phyloP scores from a whole-genome alignment of 1,139 yeast genomes.

The Geotrichum citri-aurantii region DNA sequence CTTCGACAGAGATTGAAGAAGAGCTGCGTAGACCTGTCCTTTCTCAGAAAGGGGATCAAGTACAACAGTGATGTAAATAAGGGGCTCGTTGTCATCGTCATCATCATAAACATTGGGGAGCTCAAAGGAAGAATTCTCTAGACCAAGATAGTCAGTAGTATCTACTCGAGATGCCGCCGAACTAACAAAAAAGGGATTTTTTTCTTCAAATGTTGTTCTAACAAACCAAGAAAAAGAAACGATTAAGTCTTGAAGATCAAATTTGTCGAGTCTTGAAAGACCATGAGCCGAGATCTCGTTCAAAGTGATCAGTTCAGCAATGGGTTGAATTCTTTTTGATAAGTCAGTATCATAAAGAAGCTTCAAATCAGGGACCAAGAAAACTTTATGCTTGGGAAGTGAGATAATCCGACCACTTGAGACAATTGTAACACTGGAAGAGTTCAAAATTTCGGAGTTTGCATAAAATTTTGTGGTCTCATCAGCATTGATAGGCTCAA shows the following conservation, averaged over 20 bases:
- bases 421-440: slow-evolving; percentile 17
- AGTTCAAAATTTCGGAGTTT: not conserved
- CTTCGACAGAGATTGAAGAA: slow-evolving; percentile 43
- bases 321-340: slow-evolving; percentile 24
- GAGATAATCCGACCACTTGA: slow-evolving; percentile 29
- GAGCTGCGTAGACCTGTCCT: slow-evolving; percentile 56
- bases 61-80: slow-evolving; percentile 48
- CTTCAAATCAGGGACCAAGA: slow-evolving; percentile 21
- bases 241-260: slow-evolving; percentile 26
- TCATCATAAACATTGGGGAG: slow-evolving; percentile 19
- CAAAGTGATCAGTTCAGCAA: slow-evolving; percentile 18
- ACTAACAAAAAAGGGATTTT: slow-evolving; percentile 17
- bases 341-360: slow-evolving; percentile 29
- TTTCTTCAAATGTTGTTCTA: slow-evolving; percentile 21
- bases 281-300: not conserved
- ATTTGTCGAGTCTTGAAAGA: slow-evolving; percentile 9
- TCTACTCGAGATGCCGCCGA: slow-evolving; percentile 17
- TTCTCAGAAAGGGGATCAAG: slow-evolving; percentile 67
- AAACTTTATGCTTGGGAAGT: slow-evolving; percentile 10
- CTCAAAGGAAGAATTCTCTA: slow-evolving; percentile 23
- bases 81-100: slow-evolving; percentile 20
- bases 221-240: slow-evolving; percentile 23
- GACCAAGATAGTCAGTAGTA: slow-evolving; percentile 21
- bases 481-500: not conserved
- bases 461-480: not conserved